A percentile compares a stretch with the other conserved stretches of the same genome.
Evolutionary conservation across 1,284 basidiomycete genomes (phyloP).

Genomic region (Caloboletus firmus): DNA sequence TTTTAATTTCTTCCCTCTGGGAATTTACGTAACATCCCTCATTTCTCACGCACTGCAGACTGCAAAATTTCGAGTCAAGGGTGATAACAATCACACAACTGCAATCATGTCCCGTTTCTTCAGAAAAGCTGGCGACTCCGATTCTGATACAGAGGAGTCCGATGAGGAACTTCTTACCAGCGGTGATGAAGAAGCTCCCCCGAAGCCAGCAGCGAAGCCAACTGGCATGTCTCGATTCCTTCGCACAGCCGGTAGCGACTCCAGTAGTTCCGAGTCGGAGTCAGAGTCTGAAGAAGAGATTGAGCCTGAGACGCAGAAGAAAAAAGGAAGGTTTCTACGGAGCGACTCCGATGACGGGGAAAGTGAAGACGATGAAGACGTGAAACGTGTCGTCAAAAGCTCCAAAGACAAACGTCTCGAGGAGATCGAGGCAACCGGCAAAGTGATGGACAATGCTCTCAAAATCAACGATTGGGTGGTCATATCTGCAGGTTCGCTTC

Average conservation of each 20-base stretch:
- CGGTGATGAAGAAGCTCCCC: constrained; percentile 63
- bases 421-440: constrained; percentile 88
- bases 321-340: constrained; percentile 49
- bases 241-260: constrained; percentile 50
- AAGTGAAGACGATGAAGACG: constrained; percentile 71
- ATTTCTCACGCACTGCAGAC: constrained; percentile 9
- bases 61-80: constrained; percentile 22
- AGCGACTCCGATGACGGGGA: constrained; percentile 63
- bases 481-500: constrained; percentile 74
- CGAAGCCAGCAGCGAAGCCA: constrained; percentile 54
- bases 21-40: constrained; percentile 23
- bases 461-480: constrained; percentile 98
- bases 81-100: constrained; percentile 30
- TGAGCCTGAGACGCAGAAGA: constrained; percentile 46
- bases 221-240: constrained; percentile 74
- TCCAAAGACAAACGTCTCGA: constrained; percentile 86
- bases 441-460: constrained; percentile 90
- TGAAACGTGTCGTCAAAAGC: constrained; percentile 74
- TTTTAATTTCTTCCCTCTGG: neutral
- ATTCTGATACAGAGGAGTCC: constrained; percentile 74
- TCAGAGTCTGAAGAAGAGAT: constrained; percentile 47
- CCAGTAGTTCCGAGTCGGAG: constrained; percentile 46
- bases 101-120: constrained; percentile 82
- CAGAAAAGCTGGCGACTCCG: constrained; percentile 79
- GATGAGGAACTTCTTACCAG: constrained; percentile 82